phyloP scores from a whole-genome alignment of 116 monocot genomes.

The Zostera marina region DNA sequence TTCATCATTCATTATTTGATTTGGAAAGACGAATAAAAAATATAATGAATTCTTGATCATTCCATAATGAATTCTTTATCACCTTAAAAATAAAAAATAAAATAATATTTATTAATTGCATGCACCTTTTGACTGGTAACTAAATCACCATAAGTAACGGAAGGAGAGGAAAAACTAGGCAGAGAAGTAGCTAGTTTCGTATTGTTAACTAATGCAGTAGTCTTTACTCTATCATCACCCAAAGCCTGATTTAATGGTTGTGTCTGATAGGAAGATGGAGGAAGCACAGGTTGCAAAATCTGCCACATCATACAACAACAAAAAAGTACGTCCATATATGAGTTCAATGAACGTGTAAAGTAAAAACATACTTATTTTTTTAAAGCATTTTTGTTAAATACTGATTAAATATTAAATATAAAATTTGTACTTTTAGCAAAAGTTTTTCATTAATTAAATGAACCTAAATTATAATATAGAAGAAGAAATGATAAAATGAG shows the following conservation, averaged over 20 bases:
- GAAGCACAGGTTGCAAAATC: background rate
- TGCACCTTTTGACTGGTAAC: slow-evolving; percentile 40
- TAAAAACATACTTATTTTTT: background rate
- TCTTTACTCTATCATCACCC: slow-evolving; percentile 50
- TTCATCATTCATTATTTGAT: background rate
- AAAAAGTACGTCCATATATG: background rate
- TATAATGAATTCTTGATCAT: no score
- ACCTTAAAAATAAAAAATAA: background rate
- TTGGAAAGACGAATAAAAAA: background rate
- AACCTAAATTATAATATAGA: no score
- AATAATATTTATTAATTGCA: no score
- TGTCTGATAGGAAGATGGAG: slow-evolving; percentile 22
- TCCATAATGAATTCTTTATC: no score
- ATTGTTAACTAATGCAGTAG: slow-evolving; percentile 20
- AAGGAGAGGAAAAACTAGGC: slow-evolving; percentile 22
- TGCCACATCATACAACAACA: background rate
- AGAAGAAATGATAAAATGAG: no score
- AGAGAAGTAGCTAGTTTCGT: slow-evolving; percentile 23
- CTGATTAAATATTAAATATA: no score
- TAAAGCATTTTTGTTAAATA: no score
- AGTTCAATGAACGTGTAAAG: background rate
- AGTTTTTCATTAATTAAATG: no score
- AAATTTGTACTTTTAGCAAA: no score
- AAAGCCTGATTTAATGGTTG: slow-evolving; percentile 58
- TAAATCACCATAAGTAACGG: slow-evolving; percentile 35